A percentile compares a stretch with the other conserved stretches of the same genome.
phyloP scores from a whole-genome alignment of 176 grass and related monocot genomes.

The Oryza australiensis region DNA sequence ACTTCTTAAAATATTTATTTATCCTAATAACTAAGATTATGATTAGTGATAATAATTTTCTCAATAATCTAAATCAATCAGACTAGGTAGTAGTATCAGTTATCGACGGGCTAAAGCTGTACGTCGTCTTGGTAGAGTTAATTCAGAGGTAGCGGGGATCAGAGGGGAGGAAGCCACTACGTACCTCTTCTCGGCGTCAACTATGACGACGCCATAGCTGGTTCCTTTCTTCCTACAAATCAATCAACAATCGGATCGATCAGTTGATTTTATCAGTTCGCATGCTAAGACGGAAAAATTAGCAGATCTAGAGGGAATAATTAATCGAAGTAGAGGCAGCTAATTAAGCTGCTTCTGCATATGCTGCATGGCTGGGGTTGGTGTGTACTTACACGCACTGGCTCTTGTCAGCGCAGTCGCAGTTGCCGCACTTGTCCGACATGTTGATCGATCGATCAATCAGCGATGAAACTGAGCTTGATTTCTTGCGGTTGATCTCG shows the following conservation, averaged over 20 bases:
- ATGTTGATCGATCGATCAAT: slow-evolving; percentile 11
- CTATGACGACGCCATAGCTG: slow-evolving; percentile 49
- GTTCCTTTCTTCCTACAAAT: slow-evolving; percentile 63
- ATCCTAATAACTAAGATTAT: too few relatives aligned
- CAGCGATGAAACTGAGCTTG: neutral
- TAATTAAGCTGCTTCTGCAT: too few relatives aligned
- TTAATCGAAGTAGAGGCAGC: neutral
- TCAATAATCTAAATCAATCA: too few relatives aligned
- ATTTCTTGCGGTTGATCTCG: neutral
- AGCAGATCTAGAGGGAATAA: neutral
- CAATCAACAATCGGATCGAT: neutral
- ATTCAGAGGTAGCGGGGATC: too few relatives aligned
- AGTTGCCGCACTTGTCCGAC: slow-evolving; percentile 76
- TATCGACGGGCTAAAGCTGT: too few relatives aligned
- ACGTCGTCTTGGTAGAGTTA: too few relatives aligned
- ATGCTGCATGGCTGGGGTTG: too few relatives aligned
- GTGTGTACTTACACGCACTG: slow-evolving; percentile 57
- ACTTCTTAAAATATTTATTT: too few relatives aligned
- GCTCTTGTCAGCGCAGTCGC: slow-evolving; percentile 76
- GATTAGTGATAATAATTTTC: too few relatives aligned
- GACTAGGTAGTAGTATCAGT: too few relatives aligned
- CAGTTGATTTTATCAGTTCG: neutral
- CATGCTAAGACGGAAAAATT: neutral
- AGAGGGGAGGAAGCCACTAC: too few relatives aligned
- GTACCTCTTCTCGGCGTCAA: slow-evolving; percentile 57